phyloP scores from a whole-genome alignment of 2,329 filamentous ascomycete species.

The Pestalotiopsis sp. region DNA sequence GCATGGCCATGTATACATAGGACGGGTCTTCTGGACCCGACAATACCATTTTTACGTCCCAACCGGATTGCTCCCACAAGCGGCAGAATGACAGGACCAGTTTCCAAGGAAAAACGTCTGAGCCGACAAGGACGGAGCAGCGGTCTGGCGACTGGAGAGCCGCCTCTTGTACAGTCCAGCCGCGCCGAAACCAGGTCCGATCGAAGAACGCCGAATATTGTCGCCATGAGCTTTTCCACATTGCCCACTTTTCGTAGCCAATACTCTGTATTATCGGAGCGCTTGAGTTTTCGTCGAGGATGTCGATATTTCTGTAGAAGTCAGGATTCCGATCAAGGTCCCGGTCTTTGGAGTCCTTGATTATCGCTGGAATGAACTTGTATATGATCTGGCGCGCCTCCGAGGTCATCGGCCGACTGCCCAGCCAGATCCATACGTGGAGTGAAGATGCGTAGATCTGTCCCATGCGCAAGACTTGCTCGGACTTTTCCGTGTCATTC shows the following conservation, averaged over 20 bases:
- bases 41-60: too few species aligned
- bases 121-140: not conserved
- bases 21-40: too few species aligned
- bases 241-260: not conserved
- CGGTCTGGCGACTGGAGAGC: not conserved
- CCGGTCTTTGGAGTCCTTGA: not conserved
- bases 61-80: too few species aligned
- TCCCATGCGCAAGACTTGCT: constrained; percentile 5
- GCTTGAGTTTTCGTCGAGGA: not conserved
- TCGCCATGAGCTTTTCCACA: not conserved
- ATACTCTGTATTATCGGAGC: not conserved
- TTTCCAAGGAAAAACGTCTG: not conserved
- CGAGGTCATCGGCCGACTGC: constrained; percentile 23
- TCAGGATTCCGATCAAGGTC: not conserved
- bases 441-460: constrained; percentile 1
- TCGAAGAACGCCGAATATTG: not conserved
- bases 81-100: not conserved
- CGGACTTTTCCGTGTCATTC: constrained; percentile 6
- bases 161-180: not conserved
- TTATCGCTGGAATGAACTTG: constrained; percentile 26
- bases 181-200: not conserved
- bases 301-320: not conserved
- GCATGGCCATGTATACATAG: too few species aligned
- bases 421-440: constrained; percentile 10
- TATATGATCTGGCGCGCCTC: constrained; percentile 22